A percentile compares a stretch with the other conserved stretches of the same genome.
Conservation (phyloP, 2,329 filamentous ascomycete species). For the Apiospora saccharicola region DNA sequence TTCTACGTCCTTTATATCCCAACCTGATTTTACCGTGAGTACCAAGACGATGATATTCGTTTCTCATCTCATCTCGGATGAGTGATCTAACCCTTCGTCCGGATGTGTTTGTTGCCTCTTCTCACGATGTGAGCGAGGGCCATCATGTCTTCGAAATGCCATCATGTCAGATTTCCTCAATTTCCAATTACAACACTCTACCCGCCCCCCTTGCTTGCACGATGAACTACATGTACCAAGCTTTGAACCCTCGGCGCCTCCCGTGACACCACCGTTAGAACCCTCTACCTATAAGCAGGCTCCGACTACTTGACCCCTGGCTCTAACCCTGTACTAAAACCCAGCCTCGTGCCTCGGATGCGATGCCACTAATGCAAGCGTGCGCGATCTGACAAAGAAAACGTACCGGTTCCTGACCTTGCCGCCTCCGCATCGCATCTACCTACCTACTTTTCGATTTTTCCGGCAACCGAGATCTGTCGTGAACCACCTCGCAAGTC, state of each 20-base stretch:
- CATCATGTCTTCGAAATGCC: background rate
- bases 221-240: background rate
- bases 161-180: background rate
- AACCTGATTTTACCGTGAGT: too few species aligned
- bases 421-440: background rate
- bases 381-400: background rate
- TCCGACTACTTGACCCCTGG: background rate
- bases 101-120: too few species aligned
- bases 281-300: background rate
- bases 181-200: too few species aligned
- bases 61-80: too few species aligned
- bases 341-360: background rate
- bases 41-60: too few species aligned
- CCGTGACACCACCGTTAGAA: conserved; percentile 4
- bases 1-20: too few species aligned
- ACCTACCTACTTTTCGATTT: background rate
- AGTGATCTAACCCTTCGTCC: too few species aligned
- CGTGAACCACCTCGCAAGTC: background rate
- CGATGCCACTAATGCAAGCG: conserved; percentile 10
- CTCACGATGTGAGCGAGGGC: too few species aligned
- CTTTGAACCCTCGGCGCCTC: background rate
- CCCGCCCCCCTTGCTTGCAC: background rate
- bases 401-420: background rate
- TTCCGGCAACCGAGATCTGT: conserved; percentile 2
- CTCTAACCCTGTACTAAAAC: background rate